Evolutionary conservation across 768 basidiomycete genomes (phyloP).

Genomic region (Tricholoma saponaceum): DNA sequence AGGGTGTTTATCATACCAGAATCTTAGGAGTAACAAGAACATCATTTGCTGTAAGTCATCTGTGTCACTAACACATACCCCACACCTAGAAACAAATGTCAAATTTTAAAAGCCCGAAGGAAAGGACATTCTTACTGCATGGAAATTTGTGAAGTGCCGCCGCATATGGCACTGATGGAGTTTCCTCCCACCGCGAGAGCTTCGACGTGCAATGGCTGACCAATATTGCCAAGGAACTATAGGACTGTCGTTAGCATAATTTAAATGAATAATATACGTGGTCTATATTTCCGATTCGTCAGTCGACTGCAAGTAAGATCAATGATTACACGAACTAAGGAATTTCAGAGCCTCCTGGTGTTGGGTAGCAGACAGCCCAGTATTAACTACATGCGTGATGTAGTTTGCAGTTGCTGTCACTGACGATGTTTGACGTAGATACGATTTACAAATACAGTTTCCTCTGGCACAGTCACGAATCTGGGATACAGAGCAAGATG

Average conservation of each 20-base stretch:
- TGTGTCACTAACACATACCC: slow-evolving; percentile 22
- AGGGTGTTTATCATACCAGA: slow-evolving; percentile 37
- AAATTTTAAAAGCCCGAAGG: neutral
- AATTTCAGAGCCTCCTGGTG: slow-evolving; percentile 51
- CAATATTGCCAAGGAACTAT: slow-evolving; percentile 45
- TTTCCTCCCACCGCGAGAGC: slow-evolving; percentile 41
- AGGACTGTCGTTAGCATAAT: neutral
- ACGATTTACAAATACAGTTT: slow-evolving; percentile 35
- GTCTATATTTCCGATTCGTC: slow-evolving; percentile 13
- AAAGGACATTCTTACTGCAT: slow-evolving; percentile 26
- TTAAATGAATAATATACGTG: slow-evolving; percentile 20
- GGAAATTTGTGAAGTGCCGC: slow-evolving; percentile 39
- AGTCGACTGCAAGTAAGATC: neutral
- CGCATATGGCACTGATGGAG: slow-evolving; percentile 35
- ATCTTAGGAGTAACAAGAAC: slow-evolving; percentile 19
- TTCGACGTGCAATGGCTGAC: slow-evolving; percentile 48
- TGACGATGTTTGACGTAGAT: slow-evolving; percentile 19
- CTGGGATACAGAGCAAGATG: slow-evolving; percentile 46
- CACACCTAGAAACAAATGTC: slow-evolving; percentile 22
- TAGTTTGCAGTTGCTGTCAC: slow-evolving; percentile 58
- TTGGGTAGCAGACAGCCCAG: slow-evolving; percentile 36
- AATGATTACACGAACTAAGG: slow-evolving; percentile 30
- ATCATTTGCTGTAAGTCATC: neutral
- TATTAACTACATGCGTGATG: slow-evolving; percentile 43
- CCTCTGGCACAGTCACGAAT: slow-evolving; percentile 40